Evolutionary conservation across 345 rosid species (phyloP).

Genomic region (Cochlearia excelsa): DNA sequence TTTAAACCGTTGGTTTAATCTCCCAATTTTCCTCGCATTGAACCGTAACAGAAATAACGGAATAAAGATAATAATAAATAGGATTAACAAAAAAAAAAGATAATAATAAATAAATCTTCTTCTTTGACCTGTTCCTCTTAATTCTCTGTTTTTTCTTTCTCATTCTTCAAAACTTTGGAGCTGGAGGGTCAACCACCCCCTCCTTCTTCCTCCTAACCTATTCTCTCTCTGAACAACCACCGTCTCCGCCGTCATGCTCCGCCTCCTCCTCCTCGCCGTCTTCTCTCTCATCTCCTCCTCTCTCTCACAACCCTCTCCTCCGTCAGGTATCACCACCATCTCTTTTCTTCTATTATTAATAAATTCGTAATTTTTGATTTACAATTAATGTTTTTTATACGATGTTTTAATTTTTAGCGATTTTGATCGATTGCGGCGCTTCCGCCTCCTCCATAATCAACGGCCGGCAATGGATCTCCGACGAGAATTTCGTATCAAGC

Average conservation of each 20-base stretch:
- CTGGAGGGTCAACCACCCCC: constrained; percentile 42
- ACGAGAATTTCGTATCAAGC: constrained; percentile 39
- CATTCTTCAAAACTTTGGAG: constrained; percentile 34
- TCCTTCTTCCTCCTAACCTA: constrained; percentile 40
- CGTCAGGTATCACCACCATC: constrained; percentile 33
- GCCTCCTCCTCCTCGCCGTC: constrained; percentile 33
- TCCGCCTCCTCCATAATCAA: constrained; percentile 32
- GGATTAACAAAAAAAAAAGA: background rate
- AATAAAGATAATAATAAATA: constrained; percentile 14
- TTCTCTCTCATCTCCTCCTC: constrained; percentile 42
- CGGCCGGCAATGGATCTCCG: constrained; percentile 64
- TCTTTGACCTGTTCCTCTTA: constrained; percentile 33
- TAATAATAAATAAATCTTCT: constrained; percentile 6
- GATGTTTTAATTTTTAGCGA: constrained; percentile 33
- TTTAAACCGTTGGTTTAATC: constrained; percentile 1
- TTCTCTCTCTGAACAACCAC: constrained; percentile 5
- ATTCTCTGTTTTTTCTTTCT: constrained; percentile 45
- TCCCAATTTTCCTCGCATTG: background rate
- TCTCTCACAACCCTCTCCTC: constrained; percentile 42
- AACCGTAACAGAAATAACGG: constrained; percentile 35
- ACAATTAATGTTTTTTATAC: background rate
- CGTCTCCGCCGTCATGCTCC: constrained; percentile 36
- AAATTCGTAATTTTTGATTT: background rate
- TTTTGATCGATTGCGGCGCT: constrained; percentile 77
- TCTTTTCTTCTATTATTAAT: background rate